Base-by-base conservation (phyloP, 176 grass and related monocot genomes). In the Oryza rufipogon region DNA sequence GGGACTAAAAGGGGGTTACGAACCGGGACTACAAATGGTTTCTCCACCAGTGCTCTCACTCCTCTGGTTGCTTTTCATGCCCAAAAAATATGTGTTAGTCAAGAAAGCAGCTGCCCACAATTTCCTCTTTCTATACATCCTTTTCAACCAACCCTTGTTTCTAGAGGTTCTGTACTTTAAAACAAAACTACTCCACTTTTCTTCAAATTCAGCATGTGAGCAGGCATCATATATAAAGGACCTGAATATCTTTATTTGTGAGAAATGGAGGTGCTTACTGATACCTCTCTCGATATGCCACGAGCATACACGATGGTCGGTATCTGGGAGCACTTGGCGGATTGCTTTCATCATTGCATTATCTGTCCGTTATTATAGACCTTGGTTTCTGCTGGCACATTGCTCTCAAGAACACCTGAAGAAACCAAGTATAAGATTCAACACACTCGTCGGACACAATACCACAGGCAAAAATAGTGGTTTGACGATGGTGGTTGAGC, bases 201-300 rank as follows among this genome's bases (percentile, higher is more conserved):
- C 3, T 12, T 80, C 65, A n/a, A 70, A 80, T 6, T 8, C 20
- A 51, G 3, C 10, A 12, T 3, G 1, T 23, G 66, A 71, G 48
- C 7, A 60, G 3, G 36, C 79, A 15, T 82, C 52, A 60, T 72
- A 82, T 30, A 72, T 42, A 9, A 44, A 70, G 23, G 32, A 58
- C 23, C 49, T 82, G 10, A 82, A 82, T 34, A 56, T 14, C 3
- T 26, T 4, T 5, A 82, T 9, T 5, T 45, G 14, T 82, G 14
- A 7, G 2, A 30, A 2, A 41, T 78, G 58, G 46, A 73, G 36
- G 73, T 82, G 52, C 10, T 82, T 82, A 7, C 8, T 41, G 3
- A 73, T n/a, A 51, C 70, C 70, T 64, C 25, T 45, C 39, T 73
- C 19, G 2, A 33, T 63, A 73, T 73, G 54, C 68, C 33, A 82